phyloP scores from a whole-genome alignment of 1,139 yeast species.

The Hansenula sp. region DNA sequence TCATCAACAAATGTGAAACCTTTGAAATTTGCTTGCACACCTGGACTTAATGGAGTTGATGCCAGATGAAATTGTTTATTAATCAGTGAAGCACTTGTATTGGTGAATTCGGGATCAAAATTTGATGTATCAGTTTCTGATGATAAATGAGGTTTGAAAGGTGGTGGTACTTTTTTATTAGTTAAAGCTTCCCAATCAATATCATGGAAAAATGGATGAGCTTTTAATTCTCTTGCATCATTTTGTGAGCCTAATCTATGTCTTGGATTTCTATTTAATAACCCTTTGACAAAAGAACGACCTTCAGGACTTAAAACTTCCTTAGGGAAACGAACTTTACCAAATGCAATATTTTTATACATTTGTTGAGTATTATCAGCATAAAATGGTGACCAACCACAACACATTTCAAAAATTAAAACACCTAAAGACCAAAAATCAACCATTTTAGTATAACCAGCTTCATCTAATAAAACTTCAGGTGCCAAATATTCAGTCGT shows the following conservation, averaged over 20 bases:
- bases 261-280: constrained; percentile 90
- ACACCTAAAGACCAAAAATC: constrained; percentile 87
- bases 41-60: constrained; percentile 82
- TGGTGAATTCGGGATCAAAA: constrained; percentile 96
- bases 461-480: constrained; percentile 75
- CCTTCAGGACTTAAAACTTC: constrained; percentile 92
- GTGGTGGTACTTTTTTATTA: constrained; percentile 90
- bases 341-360: constrained; percentile 98
- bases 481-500: constrained; percentile 92
- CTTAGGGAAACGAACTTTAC: constrained; percentile 94
- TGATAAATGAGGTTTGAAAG: constrained; percentile 88
- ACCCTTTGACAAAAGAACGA: constrained; percentile 89
- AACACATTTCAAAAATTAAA: constrained; percentile 82
- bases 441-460: constrained; percentile 83
- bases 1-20: constrained; percentile 97
- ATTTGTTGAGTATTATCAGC: constrained; percentile 97
- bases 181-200: constrained; percentile 82
- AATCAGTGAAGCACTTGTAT: constrained; percentile 79
- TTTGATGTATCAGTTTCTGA: constrained; percentile 93
- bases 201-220: constrained; percentile 87
- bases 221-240: constrained; percentile 89
- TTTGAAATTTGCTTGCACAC: constrained; percentile 91
- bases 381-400: constrained; percentile 99
- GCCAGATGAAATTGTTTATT: constrained; percentile 48
- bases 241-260: constrained; percentile 88